These are phyloP conservation scores for Nepenthes alata DNA, from an alignment of 179 eudicot species.

Conservation along the genomic window DNA sequence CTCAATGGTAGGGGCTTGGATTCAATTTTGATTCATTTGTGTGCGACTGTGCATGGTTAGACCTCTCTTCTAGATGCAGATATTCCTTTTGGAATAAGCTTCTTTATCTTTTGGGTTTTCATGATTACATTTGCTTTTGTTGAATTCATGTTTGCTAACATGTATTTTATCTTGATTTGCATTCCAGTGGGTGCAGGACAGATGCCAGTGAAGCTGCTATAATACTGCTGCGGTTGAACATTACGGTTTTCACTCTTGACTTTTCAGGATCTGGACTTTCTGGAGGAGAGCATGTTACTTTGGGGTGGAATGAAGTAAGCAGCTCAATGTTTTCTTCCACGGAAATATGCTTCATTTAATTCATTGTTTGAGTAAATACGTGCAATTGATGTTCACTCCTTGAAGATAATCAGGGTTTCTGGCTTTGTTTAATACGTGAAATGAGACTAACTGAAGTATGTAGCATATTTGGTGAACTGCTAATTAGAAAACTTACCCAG, in stretches of 20 bases:
- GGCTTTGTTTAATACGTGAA: too few relatives aligned
- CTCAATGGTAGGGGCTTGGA: too few relatives aligned
- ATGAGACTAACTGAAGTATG: too few relatives aligned
- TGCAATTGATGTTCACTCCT: too few relatives aligned
- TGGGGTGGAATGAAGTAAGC: conserved; percentile 97
- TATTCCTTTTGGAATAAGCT: too few relatives aligned
- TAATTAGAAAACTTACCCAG: background rate
- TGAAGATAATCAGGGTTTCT: too few relatives aligned
- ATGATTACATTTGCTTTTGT: too few relatives aligned
- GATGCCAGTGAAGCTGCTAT: conserved; percentile 99
- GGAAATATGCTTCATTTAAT: too few relatives aligned
- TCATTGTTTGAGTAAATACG: too few relatives aligned
- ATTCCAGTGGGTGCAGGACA: conserved; percentile 88
- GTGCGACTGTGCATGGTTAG: too few relatives aligned
- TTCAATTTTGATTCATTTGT: too few relatives aligned
- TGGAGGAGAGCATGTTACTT: conserved; percentile 95
- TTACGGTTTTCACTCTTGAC: conserved; percentile 90
- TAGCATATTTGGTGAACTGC: background rate
- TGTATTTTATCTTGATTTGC: conserved; percentile 13
- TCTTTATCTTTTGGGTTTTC: background rate
- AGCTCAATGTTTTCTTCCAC: conserved; percentile 4
- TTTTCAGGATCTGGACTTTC: conserved; percentile 98
- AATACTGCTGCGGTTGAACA: conserved; percentile 81
- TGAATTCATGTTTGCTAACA: background rate
- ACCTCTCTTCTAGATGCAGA: too few relatives aligned